These are phyloP conservation scores for Cichorium intybus DNA, from an alignment of 140 eudicot genomes.

Conservation along the genomic window DNA sequence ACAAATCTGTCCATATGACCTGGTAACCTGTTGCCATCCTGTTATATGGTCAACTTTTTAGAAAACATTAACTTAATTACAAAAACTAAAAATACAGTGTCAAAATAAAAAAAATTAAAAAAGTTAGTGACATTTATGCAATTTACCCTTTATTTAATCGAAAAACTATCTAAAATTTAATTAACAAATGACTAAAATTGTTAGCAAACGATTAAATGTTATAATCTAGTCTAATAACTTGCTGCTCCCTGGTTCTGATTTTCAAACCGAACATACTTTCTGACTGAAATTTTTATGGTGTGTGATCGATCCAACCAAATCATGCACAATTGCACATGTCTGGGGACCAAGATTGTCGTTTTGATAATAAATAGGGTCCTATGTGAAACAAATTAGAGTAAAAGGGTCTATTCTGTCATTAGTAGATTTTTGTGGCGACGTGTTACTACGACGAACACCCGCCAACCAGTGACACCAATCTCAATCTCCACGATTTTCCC, in stretches of 20 bases:
- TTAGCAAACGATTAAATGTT: too few relatives aligned
- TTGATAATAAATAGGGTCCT: not conserved
- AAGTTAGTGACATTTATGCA: not conserved
- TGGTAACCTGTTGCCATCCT: too few relatives aligned
- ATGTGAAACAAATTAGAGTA: not conserved
- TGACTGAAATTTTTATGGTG: not conserved
- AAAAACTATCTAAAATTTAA: too few relatives aligned
- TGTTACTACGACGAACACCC: slow-evolving; percentile 32
- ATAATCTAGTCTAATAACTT: not conserved
- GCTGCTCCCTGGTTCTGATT: not conserved
- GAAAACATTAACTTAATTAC: too few relatives aligned
- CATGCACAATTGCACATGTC: not conserved
- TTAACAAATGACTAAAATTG: not conserved
- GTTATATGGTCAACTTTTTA: too few relatives aligned
- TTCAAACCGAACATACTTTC: not conserved
- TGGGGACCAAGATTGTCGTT: not conserved
- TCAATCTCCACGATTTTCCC: slow-evolving; percentile 20
- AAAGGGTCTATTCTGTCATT: not conserved
- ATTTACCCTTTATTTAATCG: too few relatives aligned
- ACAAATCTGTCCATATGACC: too few relatives aligned
- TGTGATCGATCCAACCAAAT: not conserved
- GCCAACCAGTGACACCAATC: slow-evolving; percentile 26
- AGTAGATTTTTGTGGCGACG: not conserved
- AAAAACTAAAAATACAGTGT: too few relatives aligned
- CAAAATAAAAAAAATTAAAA: not conserved